Conservation (phyloP, 257 asterid species). For the Plantago elongata region DNA sequence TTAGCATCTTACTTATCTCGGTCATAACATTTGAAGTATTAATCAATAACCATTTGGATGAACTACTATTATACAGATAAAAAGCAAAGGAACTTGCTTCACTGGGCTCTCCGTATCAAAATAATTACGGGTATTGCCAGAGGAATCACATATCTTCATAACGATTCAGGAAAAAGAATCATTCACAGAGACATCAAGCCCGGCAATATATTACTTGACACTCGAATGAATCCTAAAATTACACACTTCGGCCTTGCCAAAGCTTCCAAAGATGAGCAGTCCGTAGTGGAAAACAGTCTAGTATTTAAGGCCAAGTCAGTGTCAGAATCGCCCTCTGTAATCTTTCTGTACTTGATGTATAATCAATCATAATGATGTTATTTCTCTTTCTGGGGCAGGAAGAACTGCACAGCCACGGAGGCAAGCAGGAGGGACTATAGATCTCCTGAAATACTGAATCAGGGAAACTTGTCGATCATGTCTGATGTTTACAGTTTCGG, state of each 20-base stretch:
- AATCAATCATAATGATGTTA: neutral
- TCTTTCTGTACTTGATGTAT: neutral
- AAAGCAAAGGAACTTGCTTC: neutral
- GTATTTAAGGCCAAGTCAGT: neutral
- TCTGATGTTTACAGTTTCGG: constrained; percentile 25
- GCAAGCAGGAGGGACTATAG: constrained; percentile 6
- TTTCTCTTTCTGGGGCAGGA: no score
- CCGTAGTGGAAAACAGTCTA: constrained; percentile 1
- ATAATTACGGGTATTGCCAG: constrained; percentile 22
- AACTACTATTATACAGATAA: constrained; percentile 5
- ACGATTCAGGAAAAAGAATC: neutral
- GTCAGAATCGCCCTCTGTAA: neutral
- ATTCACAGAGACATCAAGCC: constrained; percentile 19
- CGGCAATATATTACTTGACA: constrained; percentile 24
- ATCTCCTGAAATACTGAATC: constrained; percentile 14
- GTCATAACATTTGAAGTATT: neutral
- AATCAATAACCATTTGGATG: neutral
- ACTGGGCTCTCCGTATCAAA: constrained; percentile 24
- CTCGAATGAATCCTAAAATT: constrained; percentile 25
- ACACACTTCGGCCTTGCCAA: constrained; percentile 17
- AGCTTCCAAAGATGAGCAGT: constrained; percentile 7
- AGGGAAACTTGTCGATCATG: constrained; percentile 11
- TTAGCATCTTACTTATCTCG: neutral
- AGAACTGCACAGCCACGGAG: constrained; percentile 1
- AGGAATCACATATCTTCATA: constrained; percentile 28